Base-by-base conservation (phyloP, 2,329 filamentous ascomycete species). In the Verticillium tricorpus region DNA sequence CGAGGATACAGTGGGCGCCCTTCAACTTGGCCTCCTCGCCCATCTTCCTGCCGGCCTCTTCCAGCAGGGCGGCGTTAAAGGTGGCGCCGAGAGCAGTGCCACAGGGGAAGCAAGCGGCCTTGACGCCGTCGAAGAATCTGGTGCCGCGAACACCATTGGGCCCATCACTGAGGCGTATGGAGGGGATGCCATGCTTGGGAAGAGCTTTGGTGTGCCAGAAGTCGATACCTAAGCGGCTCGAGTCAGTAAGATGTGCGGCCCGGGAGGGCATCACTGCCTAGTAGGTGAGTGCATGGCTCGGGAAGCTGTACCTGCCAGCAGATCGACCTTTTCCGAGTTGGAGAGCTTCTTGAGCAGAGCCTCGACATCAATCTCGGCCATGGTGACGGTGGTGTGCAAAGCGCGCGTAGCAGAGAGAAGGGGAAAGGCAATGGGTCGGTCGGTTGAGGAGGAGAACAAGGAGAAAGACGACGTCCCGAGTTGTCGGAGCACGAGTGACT, bases 111-210 rank as follows among this genome's bases (percentile, higher is more conserved):
- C 85, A 87, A n/a, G 85, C 85, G 1, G 85, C 82, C 28, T 78
- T 79, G 35, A 81, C 75, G 59, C 87, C 85, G 66, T 87, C 85
- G 74, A 90, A 90, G 78, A 89, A 90, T 67, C 84, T 85, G 56
- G 84, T 86, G 58, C 88, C 88, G 65, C 89, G 80, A 37, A 89
- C 83, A 58, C 89, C 89, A 71, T 90, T 90, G 40, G 89, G 89
- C 0, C 89, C 88, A 67, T 91, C 89, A 40, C 85, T 84, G 56
- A 88, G 80, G 57, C 88, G 85, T 35, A 90, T 78, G 0, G 87
- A 85, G 6, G 88, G 88, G 37, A 90, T 80, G 1, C 84, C 83
- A 68, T 87, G 81, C 25, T 84, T 72, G 11, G 85, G 84, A 7
- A 90, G 77, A 15, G 83, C 73, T 66, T 85, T 83, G 37, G 88